Evolutionary conservation across 805 yeast genomes (phyloP), one percentile per base, ranked within the genome.

Genomic region (Pichia heedii): DNA sequence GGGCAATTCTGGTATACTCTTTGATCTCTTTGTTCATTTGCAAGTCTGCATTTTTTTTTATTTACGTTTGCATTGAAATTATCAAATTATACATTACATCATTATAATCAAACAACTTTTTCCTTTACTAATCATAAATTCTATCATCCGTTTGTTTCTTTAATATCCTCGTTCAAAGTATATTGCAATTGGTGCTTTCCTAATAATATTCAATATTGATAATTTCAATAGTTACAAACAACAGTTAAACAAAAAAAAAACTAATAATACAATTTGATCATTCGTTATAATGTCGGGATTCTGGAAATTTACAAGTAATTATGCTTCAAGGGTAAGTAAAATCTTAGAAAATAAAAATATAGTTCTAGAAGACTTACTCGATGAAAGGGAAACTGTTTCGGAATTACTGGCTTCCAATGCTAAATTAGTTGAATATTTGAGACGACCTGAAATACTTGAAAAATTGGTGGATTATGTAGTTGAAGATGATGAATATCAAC

Each of bases 391-490:
- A 46, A 62, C 86, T 24, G 67, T 84, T 22, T 84, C 84, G 45
- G 93, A 85, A 57, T 66, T 86, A 32, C 65, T 81, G 49, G 76
- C 82, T 20, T 79, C 87, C 18, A 84, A 84, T 59, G 72, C 81
- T 37, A 81, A 83, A 56, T 71, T 93, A 40, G 70, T 89, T 33
- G 93, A 87, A 54, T 81, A 81, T 54, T 68, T 93, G 43, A 73
- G 90, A 49, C 85, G 84, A 56, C 88, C 93, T 15, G 84, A 79
- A 42, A 77, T 86, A 15, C 61, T 90, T 47, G 72, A 69, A 41
- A 76, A 77, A 44, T 71, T 90, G 45, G 77, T 90, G 26, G 77
- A 81, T 33, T 79, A 77, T 53, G 73, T 88, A 35, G 77, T 78
- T 30, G 64, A 62, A 39, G 79, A 74, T 36, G 66, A 61, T 38